Conservation (phyloP, 164 flowering plant species). For the Houttuynia cordata region DNA sequence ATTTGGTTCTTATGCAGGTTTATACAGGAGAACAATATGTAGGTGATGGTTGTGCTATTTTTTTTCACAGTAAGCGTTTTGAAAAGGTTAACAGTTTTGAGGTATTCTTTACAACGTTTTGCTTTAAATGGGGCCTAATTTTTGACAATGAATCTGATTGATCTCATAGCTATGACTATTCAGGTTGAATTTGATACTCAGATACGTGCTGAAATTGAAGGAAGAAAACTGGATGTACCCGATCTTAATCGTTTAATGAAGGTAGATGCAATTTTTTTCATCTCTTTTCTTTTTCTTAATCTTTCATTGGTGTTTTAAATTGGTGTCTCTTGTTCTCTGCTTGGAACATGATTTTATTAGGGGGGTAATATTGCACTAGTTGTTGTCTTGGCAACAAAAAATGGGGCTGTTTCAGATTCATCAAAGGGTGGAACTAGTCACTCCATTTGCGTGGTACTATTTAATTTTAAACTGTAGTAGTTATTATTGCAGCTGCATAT, state of each 20-base stretch:
- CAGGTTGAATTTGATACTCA: constrained; percentile 26
- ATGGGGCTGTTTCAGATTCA: constrained; percentile 7
- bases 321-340: neutral
- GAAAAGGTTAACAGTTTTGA: constrained; percentile 21
- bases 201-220: constrained; percentile 8
- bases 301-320: neutral
- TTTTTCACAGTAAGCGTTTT: constrained; percentile 28
- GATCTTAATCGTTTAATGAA: constrained; percentile 13
- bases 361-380: constrained; percentile 27
- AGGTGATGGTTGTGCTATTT: constrained; percentile 47
- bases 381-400: constrained; percentile 18
- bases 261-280: constrained; percentile 12
- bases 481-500: neutral
- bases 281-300: neutral
- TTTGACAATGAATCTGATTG: neutral
- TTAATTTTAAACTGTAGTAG: neutral
- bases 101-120: constrained; percentile 14
- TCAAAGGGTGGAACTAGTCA: constrained; percentile 6
- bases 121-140: neutral
- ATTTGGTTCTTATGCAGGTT: constrained; percentile 19
- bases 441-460: constrained; percentile 34
- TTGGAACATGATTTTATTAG: constrained; percentile 6
- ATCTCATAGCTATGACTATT: neutral
- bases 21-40: constrained; percentile 10
- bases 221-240: neutral